Evolutionary conservation across 306 rosid species (phyloP).

Genomic region (Argentina anserina): DNA sequence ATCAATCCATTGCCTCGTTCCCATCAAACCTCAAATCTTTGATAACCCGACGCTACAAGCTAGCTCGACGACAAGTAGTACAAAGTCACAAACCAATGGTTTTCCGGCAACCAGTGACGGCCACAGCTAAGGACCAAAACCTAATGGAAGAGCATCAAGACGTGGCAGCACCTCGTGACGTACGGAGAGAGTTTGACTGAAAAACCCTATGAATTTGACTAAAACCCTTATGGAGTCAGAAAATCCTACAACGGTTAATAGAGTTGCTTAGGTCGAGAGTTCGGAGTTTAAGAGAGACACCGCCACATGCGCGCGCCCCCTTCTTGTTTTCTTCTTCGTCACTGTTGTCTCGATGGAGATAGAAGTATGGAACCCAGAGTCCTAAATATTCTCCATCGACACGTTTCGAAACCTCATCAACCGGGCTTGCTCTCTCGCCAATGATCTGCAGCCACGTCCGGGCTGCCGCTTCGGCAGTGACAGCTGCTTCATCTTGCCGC

Average conservation of each 20-base stretch:
- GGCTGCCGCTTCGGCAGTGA: background rate
- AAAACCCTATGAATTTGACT: background rate
- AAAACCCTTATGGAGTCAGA: background rate
- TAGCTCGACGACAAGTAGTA: background rate
- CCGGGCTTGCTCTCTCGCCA: background rate
- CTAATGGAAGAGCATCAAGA: background rate
- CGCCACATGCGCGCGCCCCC: conserved; percentile 8
- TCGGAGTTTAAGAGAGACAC: background rate
- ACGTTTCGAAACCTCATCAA: conserved; percentile 30
- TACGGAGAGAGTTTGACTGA: background rate
- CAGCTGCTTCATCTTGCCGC: background rate
- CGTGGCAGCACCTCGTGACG: background rate
- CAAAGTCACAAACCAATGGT: background rate
- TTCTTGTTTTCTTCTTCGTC: background rate
- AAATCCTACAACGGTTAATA: background rate
- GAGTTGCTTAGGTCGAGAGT: background rate
- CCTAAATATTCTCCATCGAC: conserved; percentile 33
- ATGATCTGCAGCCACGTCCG: conserved; percentile 26
- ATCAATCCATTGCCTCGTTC: background rate
- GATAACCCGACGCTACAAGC: background rate
- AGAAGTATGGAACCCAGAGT: background rate
- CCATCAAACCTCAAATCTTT: background rate
- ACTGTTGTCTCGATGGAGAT: background rate
- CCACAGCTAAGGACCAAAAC: background rate
- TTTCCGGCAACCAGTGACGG: background rate